A percentile compares a stretch with the other conserved stretches of the same genome.
Evolutionary conservation across 1,284 basidiomycete genomes (phyloP).

Genomic region (Flammula alnicola): DNA sequence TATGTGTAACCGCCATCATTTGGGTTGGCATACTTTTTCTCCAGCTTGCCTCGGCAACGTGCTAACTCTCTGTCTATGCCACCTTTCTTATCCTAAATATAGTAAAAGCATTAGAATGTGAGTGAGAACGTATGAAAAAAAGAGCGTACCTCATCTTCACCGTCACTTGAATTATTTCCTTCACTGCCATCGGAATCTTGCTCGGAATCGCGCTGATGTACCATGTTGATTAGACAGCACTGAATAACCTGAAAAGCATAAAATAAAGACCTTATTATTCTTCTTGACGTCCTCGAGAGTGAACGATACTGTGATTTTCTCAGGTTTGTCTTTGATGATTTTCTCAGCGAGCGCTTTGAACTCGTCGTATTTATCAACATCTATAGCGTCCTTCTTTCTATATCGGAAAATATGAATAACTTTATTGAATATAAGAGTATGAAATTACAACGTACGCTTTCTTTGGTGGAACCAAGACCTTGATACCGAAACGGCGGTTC

Average conservation of each 20-base stretch:
- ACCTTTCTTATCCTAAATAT: constrained; percentile 5
- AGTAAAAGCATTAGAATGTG: neutral
- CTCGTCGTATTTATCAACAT: constrained; percentile 9
- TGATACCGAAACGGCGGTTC: neutral
- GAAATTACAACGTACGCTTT: constrained; percentile 10
- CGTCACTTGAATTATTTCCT: neutral
- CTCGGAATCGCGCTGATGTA: neutral
- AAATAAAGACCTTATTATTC: constrained; percentile 6
- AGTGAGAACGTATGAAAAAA: neutral
- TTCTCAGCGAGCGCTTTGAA: constrained; percentile 8
- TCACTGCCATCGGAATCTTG: neutral
- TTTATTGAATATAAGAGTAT: neutral
- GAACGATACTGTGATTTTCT: constrained; percentile 8
- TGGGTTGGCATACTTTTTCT: constrained; percentile 17
- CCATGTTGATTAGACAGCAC: neutral
- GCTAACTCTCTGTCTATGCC: constrained; percentile 12
- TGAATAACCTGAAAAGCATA: neutral
- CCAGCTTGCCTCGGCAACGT: constrained; percentile 9
- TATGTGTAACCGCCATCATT: constrained; percentile 13
- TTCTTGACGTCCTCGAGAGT: constrained; percentile 12
- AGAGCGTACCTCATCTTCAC: too few relatives aligned
- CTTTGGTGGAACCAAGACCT: constrained; percentile 1
- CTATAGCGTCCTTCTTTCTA: constrained; percentile 18
- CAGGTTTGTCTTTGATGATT: neutral
- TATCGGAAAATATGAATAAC: neutral